phyloP scores from a whole-genome alignment of 2,329 filamentous ascomycete species.

The Paradendryphiella salina region DNA sequence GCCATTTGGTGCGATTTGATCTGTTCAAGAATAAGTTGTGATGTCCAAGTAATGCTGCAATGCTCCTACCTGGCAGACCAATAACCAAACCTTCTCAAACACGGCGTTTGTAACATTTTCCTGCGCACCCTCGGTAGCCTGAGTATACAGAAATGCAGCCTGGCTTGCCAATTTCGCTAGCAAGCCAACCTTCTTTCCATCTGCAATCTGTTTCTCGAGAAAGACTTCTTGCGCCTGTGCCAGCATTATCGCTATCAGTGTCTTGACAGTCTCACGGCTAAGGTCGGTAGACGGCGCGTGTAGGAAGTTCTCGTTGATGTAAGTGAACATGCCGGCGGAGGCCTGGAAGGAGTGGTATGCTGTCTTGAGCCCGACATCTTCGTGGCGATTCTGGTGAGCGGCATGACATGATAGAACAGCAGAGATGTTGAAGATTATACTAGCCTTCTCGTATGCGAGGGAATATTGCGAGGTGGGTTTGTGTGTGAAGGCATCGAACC shows the following conservation, averaged over 20 bases:
- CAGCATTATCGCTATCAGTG: slow-evolving; percentile 87
- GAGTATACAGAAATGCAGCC: slow-evolving; percentile 81
- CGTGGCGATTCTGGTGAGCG: slow-evolving; percentile 85
- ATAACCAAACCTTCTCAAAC: slow-evolving; percentile 92
- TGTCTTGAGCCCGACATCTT: slow-evolving; percentile 91
- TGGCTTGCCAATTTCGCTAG: slow-evolving; percentile 93
- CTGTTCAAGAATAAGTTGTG: slow-evolving; percentile 45
- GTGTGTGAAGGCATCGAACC: slow-evolving; percentile 99
- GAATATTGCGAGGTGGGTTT: slow-evolving; percentile 97
- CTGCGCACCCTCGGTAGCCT: slow-evolving; percentile 86
- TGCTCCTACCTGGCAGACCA: slow-evolving; percentile 71
- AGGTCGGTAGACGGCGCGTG: slow-evolving; percentile 96
- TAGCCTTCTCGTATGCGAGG: slow-evolving; percentile 95
- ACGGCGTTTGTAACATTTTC: slow-evolving; percentile 89
- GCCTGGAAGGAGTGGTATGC: slow-evolving; percentile 98
- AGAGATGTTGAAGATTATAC: slow-evolving; percentile 99
- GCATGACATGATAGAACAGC: slow-evolving; percentile 96
- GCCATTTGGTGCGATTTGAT: slow-evolving; percentile 80
- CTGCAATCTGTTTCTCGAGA: slow-evolving; percentile 89
- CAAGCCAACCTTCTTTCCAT: slow-evolving; percentile 89
- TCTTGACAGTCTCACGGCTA: slow-evolving; percentile 93
- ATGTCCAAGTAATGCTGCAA: background rate
- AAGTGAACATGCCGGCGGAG: slow-evolving; percentile 98
- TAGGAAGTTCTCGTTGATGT: slow-evolving; percentile 99
- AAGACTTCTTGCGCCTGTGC: slow-evolving; percentile 98